These are phyloP conservation scores for Pythium grandisporangium DNA, from an alignment of 352 stramenopile genomes.

Conservation along the genomic window DNA sequence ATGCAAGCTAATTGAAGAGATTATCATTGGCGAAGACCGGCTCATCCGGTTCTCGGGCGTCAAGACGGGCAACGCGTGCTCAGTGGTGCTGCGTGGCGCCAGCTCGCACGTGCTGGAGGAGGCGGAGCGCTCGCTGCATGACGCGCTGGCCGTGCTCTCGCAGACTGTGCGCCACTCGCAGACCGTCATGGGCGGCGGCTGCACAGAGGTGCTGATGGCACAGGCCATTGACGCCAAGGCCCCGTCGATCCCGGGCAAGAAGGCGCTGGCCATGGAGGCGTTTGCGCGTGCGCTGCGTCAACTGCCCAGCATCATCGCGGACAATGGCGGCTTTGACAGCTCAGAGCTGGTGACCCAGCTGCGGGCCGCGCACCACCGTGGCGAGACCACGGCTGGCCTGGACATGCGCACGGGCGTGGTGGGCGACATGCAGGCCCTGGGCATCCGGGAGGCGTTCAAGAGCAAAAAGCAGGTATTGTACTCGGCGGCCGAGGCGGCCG, in stretches of 20 bases:
- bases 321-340: conserved; percentile 98
- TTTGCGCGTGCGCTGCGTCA: conserved; percentile 95
- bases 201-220: conserved; percentile 96
- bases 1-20: conserved; percentile 97
- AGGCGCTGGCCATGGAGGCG: conserved; percentile 96
- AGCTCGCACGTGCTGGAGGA: conserved; percentile 97
- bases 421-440: conserved; percentile 96
- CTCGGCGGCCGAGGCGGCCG: conserved; percentile 96
- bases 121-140: conserved; percentile 98
- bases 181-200: conserved; percentile 96
- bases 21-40: conserved; percentile 98
- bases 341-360: conserved; percentile 97
- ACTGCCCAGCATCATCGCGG: conserved; percentile 97
- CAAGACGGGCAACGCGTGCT: conserved; percentile 93
- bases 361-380: conserved; percentile 88
- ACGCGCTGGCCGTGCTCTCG: conserved; percentile 96
- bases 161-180: conserved; percentile 96
- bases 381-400: conserved; percentile 90
- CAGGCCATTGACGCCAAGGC: conserved; percentile 88
- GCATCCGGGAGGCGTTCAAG: conserved; percentile 94
- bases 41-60: conserved; percentile 97
- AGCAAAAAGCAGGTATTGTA: conserved; percentile 97
- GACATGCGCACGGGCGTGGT: conserved; percentile 96
- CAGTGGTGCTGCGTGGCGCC: conserved; percentile 92
- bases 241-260: conserved; percentile 94